These are phyloP conservation scores for Fomitopsis serialis DNA, from an alignment of 768 basidiomycete species.

Conservation along the genomic window DNA sequence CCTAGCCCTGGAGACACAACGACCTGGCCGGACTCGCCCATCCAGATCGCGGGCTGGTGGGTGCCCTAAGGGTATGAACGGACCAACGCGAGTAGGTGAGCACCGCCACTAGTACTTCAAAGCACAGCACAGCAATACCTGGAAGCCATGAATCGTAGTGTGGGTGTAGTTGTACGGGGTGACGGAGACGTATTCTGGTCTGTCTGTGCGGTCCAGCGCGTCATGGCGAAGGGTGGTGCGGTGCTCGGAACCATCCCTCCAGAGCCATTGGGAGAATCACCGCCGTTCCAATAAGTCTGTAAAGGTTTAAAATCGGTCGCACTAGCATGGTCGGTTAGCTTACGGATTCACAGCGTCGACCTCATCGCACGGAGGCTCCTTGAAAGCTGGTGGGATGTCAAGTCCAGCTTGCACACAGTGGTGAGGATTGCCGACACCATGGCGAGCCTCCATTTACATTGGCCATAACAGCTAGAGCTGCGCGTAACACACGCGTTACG, in stretches of 20 bases:
- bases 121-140: conserved; percentile 16
- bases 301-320: no score
- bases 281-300: conserved; percentile 63
- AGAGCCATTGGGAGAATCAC: conserved; percentile 61
- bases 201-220: conserved; percentile 80
- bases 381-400: conserved; percentile 12
- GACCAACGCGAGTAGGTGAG: no score
- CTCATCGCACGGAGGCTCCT: conserved; percentile 27
- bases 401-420: background rate
- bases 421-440: background rate
- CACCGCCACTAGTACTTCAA: no score
- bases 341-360: conserved; percentile 46
- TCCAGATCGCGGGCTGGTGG: conserved; percentile 85
- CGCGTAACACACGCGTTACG: background rate
- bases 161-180: conserved; percentile 68
- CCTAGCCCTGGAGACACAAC: conserved; percentile 55
- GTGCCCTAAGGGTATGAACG: conserved; percentile 46
- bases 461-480: background rate
- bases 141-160: conserved; percentile 62
- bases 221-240: conserved; percentile 83
- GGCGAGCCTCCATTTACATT: background rate
- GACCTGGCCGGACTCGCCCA: conserved; percentile 72
- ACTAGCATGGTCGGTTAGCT: conserved; percentile 8
- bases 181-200: conserved; percentile 70
- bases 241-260: conserved; percentile 76